Evolutionary conservation across 2,329 filamentous ascomycete species (phyloP).

Genomic region (Cytospora paraplurivora): DNA sequence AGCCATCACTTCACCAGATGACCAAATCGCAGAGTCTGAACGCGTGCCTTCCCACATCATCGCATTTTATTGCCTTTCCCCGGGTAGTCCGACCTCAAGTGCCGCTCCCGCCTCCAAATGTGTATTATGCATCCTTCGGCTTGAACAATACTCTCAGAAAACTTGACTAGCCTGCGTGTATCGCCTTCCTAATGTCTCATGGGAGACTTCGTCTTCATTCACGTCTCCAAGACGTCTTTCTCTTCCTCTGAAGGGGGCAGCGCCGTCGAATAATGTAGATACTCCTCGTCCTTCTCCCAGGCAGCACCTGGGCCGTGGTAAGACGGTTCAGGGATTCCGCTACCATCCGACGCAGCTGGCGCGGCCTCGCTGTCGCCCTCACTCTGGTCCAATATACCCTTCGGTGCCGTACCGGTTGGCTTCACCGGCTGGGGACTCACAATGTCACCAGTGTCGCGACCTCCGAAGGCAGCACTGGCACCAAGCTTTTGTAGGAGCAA

Average conservation of each 20-base stretch:
- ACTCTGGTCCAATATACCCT: conserved; percentile 31
- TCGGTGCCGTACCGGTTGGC: conserved; percentile 32
- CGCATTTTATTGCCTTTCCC: not conserved
- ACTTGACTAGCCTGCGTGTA: not conserved
- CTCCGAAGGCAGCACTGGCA: conserved; percentile 31
- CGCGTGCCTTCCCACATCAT: not conserved
- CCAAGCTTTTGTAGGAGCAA: conserved; percentile 58
- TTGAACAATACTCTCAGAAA: not conserved
- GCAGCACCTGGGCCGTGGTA: conserved; percentile 52
- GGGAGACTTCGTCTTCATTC: conserved; percentile 12
- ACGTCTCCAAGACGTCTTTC: conserved; percentile 45
- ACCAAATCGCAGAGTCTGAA: no score
- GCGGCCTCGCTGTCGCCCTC: conserved; percentile 28
- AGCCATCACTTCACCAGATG: not conserved
- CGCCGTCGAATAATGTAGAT: conserved; percentile 42
- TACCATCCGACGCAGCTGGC: conserved; percentile 1
- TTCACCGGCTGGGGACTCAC: conserved; percentile 43
- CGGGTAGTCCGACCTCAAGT: not conserved
- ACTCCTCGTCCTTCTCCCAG: conserved; percentile 55
- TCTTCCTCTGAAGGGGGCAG: conserved; percentile 45
- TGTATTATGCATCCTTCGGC: not conserved
- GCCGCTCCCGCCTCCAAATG: not conserved
- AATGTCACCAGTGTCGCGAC: conserved; percentile 32
- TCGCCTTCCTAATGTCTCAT: not conserved
- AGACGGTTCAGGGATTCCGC: conserved; percentile 46